Base-by-base conservation (phyloP, 1,284 basidiomycete species). In the Ganoderma lucidum region DNA sequence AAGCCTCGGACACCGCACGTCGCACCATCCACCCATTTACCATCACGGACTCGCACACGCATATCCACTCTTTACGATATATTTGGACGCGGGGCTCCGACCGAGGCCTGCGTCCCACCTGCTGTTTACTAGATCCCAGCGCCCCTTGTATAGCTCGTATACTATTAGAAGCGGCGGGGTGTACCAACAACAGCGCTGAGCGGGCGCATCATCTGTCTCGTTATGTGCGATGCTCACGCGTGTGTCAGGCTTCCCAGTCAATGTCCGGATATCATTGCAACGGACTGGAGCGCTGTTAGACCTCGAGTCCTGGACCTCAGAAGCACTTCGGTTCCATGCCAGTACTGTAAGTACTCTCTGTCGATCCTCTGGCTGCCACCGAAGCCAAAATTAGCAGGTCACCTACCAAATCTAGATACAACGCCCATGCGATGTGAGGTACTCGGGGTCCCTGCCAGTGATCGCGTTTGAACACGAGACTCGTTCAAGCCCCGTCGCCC, bases 111-210 rank as follows among this genome's bases (percentile, higher is more conserved):
- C 62, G 61, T 67, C 41, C 66, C 28, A 45, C 53, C 66, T 58
- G 61, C 62, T 67, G 66, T 67, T 64, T 23, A 60, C 62, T 67
- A 63, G 66, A 63, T 67, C 59, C 39, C 41, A 66, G 28, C 63
- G 41, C 28, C 30, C 35, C 66, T 56, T 67, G 66, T 63, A 67
- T 56, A 63, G 56, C 37, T 59, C 14, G 56, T n/a, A 32, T 32
- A 30, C 23, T 59, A 30, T 17, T 59, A 41, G 42, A 51, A 55
- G 45, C 66, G 28, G 62, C 55, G 48, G 66, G 55, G 62, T 67
- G 66, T 67, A 67, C 48, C 59, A 67, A 67, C 44, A 63, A 61
- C 23, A 8, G 59, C 23, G 59, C 41, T 41, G 59, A 61, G 41
- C 59, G 19, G 14, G 35, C 37, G n/a, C 58, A 15, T 37, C 30